phyloP scores from a whole-genome alignment of 2,329 filamentous ascomycete species.

The Fusarium nanum region DNA sequence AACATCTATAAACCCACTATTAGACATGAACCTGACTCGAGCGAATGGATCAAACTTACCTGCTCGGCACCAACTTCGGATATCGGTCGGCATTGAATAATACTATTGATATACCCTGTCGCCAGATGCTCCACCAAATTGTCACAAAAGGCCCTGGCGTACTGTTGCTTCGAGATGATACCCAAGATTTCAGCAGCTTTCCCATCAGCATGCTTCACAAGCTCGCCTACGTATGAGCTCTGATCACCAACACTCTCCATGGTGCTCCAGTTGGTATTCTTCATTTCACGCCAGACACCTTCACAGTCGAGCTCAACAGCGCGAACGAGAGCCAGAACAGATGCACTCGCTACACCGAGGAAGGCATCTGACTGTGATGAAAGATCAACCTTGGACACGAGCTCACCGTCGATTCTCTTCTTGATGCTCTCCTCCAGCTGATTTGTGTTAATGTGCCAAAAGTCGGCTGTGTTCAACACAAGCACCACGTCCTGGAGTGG shows the following conservation, averaged over 20 bases:
- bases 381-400: conserved; percentile 82
- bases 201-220: conserved; percentile 78
- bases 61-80: conserved; percentile 95
- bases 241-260: conserved; percentile 95
- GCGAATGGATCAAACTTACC: conserved; percentile 58
- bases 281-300: conserved; percentile 95
- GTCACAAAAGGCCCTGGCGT: conserved; percentile 93
- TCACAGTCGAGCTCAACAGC: conserved; percentile 87
- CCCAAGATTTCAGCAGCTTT: conserved; percentile 80
- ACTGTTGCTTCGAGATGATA: conserved; percentile 88
- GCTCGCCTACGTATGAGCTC: conserved; percentile 88
- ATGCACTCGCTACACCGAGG: conserved; percentile 91
- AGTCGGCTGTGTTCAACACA: conserved; percentile 96
- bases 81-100: conserved; percentile 90
- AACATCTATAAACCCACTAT: conserved; percentile 75
- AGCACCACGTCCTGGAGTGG: conserved; percentile 81
- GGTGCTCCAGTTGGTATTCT: conserved; percentile 92
- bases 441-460: conserved; percentile 92
- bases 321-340: conserved; percentile 84
- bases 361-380: conserved; percentile 95
- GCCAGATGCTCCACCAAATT: conserved; percentile 92
- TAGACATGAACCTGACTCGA: not conserved
- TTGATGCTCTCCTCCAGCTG: conserved; percentile 96
- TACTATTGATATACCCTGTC: conserved; percentile 81
- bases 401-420: conserved; percentile 83